Evolutionary conservation across 108 stramenopile species (phyloP).

Genomic region (Heterococcus sp.): DNA sequence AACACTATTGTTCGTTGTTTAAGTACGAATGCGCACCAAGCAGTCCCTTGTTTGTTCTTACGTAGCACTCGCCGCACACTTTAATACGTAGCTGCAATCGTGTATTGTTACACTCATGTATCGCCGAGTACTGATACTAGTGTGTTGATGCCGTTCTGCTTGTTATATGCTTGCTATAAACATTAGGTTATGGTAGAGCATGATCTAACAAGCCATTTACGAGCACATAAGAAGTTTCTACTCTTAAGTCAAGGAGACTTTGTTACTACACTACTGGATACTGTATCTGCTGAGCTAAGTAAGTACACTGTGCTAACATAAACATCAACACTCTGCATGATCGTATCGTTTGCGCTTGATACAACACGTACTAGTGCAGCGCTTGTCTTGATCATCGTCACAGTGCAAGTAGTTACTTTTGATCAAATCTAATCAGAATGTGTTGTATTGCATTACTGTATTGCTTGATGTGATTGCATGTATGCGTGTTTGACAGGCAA

Average conservation of each 20-base stretch:
- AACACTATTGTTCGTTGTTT: neutral
- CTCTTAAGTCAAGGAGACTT: constrained; percentile 77
- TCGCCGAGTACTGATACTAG: neutral
- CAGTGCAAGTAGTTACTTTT: no score
- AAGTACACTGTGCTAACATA: no score
- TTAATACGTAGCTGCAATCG: neutral
- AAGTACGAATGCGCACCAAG: neutral
- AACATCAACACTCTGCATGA: no score
- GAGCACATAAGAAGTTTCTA: constrained; percentile 85
- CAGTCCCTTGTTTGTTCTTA: neutral
- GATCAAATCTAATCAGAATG: no score
- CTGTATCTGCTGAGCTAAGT: neutral
- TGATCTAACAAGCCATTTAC: constrained; percentile 77
- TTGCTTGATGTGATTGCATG: neutral
- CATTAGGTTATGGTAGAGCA: constrained; percentile 61
- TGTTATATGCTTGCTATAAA: neutral
- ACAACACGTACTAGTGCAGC: no score
- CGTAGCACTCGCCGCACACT: neutral
- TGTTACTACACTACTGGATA: neutral
- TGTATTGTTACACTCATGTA: neutral
- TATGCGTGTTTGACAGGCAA: neutral
- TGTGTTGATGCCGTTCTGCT: neutral
- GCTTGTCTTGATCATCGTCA: no score
- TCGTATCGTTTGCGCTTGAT: no score
- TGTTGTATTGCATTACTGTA: no score